phyloP scores from a whole-genome alignment of 352 stramenopile species.

The Phytophthora quininea region DNA sequence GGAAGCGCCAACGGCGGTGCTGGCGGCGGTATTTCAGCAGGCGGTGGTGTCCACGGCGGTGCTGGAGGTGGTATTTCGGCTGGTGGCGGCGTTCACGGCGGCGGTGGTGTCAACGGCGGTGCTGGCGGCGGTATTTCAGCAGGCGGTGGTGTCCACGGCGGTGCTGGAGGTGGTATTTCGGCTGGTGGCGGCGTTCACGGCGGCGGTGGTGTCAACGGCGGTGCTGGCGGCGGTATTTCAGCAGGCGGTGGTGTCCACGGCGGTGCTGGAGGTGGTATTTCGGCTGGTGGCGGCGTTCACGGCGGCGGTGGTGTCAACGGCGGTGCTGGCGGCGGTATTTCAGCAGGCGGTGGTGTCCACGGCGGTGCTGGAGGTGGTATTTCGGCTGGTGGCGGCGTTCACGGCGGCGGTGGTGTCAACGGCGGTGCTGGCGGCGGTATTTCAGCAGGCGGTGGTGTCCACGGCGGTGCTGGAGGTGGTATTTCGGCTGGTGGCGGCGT shows the following conservation, averaged over 20 bases:
- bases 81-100: too few species aligned
- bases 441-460: not conserved
- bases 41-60: too few species aligned
- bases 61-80: too few species aligned
- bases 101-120: not conserved
- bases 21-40: not conserved
- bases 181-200: not conserved
- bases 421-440: not conserved
- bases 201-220: too few species aligned
- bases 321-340: not conserved
- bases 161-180: too few species aligned
- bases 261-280: not conserved
- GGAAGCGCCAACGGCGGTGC: not conserved
- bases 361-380: too few species aligned
- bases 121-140: too few species aligned
- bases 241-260: not conserved
- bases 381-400: too few species aligned
- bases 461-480: not conserved
- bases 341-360: slow-evolving; percentile 5
- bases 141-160: not conserved
- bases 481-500: too few species aligned
- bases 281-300: not conserved
- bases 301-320: too few species aligned
- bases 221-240: not conserved
- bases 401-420: not conserved